Percentiles rank a stretch among this genome's conserved stretches.
These are phyloP conservation scores for Allomyces macrogynus DNA, from an alignment of 192 early-diverging fungal species.

Conservation along the genomic window DNA sequence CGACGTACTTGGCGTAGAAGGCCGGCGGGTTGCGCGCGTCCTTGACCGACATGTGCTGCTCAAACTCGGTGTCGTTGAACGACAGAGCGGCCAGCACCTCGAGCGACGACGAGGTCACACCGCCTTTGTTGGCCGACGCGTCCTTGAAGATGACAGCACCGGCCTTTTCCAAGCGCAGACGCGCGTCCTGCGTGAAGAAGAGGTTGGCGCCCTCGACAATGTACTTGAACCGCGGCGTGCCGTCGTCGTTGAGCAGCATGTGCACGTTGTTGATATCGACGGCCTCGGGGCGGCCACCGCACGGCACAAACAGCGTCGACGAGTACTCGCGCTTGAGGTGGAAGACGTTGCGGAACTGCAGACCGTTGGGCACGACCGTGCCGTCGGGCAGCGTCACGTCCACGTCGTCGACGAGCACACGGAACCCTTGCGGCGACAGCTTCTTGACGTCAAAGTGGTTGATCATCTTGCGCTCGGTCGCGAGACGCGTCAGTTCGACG, in stretches of 20 bases:
- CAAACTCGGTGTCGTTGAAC: too few relatives aligned
- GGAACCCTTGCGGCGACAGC: constrained; percentile 70
- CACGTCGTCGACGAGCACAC: constrained; percentile 86
- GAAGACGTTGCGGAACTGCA: constrained; percentile 94
- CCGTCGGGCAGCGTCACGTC: constrained; percentile 78
- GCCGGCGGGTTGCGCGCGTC: too few relatives aligned
- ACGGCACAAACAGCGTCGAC: constrained; percentile 92
- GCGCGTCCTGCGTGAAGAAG: too few relatives aligned
- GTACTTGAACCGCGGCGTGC: constrained; percentile 62
- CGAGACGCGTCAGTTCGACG: constrained; percentile 63
- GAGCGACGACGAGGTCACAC: too few relatives aligned
- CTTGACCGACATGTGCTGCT: too few relatives aligned
- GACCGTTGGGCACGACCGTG: constrained; percentile 62
- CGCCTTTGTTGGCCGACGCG: too few relatives aligned
- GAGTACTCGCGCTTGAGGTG: constrained; percentile 62
- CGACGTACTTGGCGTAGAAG: constrained; percentile 87
- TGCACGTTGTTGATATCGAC: constrained; percentile 82
- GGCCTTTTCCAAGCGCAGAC: too few relatives aligned
- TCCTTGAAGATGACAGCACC: too few relatives aligned
- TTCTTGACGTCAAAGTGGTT: constrained; percentile 67
- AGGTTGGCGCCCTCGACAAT: too few relatives aligned
- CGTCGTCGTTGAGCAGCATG: constrained; percentile 47
- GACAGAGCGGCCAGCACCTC: too few relatives aligned
- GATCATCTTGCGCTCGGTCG: constrained; percentile 69
- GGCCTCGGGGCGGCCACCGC: constrained; percentile 93